Conservation (phyloP, 768 basidiomycete genomes). For the Galerina sulciceps region DNA sequence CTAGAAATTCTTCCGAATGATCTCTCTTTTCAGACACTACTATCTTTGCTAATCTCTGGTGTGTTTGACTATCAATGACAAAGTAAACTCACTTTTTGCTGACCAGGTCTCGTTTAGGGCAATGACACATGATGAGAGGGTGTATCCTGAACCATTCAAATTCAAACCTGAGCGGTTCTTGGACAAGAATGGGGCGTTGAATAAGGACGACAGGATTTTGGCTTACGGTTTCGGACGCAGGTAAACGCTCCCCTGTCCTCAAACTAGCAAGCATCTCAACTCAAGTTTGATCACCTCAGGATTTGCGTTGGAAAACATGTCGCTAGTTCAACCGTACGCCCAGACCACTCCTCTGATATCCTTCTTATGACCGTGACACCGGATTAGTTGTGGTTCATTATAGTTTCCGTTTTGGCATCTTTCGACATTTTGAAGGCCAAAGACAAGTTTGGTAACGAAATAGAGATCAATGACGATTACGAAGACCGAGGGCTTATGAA, state of each 20-base stretch:
- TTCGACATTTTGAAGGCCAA: constrained; percentile 37
- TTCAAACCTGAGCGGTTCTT: too few relatives aligned
- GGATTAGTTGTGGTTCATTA: constrained; percentile 31
- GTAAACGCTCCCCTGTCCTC: too few relatives aligned
- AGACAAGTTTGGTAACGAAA: constrained; percentile 36
- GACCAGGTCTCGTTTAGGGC: constrained; percentile 16
- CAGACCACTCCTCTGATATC: background rate
- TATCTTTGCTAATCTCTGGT: constrained; percentile 16
- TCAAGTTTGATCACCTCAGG: too few relatives aligned
- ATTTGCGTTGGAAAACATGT: constrained; percentile 18
- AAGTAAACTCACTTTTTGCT: background rate
- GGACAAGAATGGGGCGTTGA: background rate
- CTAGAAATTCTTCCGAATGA: background rate
- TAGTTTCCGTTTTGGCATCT: constrained; percentile 34
- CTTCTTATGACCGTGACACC: background rate
- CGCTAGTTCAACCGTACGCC: constrained; percentile 12
- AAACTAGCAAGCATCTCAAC: too few relatives aligned
- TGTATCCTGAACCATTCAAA: constrained; percentile 33
- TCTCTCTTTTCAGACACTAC: constrained; percentile 15
- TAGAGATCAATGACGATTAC: constrained; percentile 23
- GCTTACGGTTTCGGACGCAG: constrained; percentile 38
- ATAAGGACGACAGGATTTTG: constrained; percentile 21
- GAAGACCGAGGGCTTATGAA: constrained; percentile 1
- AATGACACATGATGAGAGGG: constrained; percentile 34
- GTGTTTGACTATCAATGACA: background rate